phyloP scores from a whole-genome alignment of 257 asterid species.

The Fraxinus anomala region DNA sequence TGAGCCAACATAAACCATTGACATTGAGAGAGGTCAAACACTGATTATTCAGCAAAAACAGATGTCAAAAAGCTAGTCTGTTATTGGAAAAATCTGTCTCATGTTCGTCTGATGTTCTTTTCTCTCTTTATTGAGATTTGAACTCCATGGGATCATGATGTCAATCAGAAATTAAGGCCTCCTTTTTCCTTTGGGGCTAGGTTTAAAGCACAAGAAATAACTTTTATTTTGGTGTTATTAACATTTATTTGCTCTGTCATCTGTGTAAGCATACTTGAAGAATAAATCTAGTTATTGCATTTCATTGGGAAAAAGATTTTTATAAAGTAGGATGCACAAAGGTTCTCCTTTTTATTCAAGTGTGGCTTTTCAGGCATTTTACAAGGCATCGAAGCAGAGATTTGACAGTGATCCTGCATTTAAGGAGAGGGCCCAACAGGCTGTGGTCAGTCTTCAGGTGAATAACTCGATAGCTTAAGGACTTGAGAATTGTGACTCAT shows the following conservation, averaged over 20 bases:
- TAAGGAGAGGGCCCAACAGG: slow-evolving; percentile 85
- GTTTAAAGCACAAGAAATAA: neutral
- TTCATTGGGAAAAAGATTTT: neutral
- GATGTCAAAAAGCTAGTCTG: neutral
- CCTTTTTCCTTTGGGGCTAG: neutral
- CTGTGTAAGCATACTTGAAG: neutral
- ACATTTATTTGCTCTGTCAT: neutral
- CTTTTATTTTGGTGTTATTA: neutral
- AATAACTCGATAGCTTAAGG: slow-evolving; percentile 18
- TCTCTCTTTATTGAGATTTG: slow-evolving; percentile 11
- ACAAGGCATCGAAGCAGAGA: slow-evolving; percentile 86
- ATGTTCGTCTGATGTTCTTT: neutral
- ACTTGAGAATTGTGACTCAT: slow-evolving; percentile 6
- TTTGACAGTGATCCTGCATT: slow-evolving; percentile 77
- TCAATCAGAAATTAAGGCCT: neutral
- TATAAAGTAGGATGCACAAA: neutral
- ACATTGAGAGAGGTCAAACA: neutral
- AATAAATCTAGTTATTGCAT: slow-evolving; percentile 5
- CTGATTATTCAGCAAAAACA: neutral
- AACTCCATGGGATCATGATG: neutral
- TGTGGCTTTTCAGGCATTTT: slow-evolving; percentile 59
- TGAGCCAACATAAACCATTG: neutral
- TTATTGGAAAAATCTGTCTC: neutral
- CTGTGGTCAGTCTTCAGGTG: slow-evolving; percentile 98
- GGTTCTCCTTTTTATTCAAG: slow-evolving; percentile 14